phyloP scores from a whole-genome alignment of 1,284 basidiomycete genomes.

The Ustanciosporium gigantosporum region DNA sequence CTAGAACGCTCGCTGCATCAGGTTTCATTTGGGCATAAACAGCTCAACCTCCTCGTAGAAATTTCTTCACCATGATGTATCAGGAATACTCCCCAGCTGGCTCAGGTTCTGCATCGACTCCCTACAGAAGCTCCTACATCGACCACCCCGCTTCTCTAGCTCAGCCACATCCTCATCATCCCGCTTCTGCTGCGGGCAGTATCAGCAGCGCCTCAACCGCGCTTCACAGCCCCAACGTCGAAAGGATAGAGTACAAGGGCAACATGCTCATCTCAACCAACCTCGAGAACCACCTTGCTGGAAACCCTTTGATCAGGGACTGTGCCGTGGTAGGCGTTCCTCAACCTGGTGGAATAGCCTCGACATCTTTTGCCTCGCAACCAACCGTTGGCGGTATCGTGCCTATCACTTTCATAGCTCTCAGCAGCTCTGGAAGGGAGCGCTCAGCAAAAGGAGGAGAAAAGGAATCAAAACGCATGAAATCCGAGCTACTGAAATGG shows the following conservation, averaged over 20 bases:
- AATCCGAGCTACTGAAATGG: conserved; percentile 23
- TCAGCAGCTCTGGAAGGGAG: conserved; percentile 16
- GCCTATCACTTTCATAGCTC: conserved; percentile 22
- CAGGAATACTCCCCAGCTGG: too few relatives aligned
- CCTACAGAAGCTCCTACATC: too few relatives aligned
- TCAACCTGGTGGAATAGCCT: conserved; percentile 7
- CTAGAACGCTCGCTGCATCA: too few relatives aligned
- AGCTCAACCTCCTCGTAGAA: too few relatives aligned
- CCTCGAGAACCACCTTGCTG: conserved; percentile 12
- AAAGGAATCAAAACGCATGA: conserved; percentile 35
- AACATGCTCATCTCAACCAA: conserved; percentile 6
- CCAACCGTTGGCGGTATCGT: neutral
- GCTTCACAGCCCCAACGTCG: conserved; percentile 5
- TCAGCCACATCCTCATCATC: too few relatives aligned
- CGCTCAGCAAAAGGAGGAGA: conserved; percentile 29
- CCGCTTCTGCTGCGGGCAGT: too few relatives aligned
- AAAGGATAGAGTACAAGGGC: conserved; percentile 18
- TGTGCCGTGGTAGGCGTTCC: conserved; percentile 25
- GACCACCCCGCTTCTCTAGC: too few relatives aligned
- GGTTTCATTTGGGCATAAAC: too few relatives aligned
- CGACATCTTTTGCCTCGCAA: conserved; percentile 3
- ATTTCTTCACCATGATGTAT: too few relatives aligned
- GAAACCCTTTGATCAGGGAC: conserved; percentile 26
- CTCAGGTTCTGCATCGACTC: too few relatives aligned
- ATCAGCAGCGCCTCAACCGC: too few relatives aligned